Percentiles rank a stretch among this genome's conserved stretches.
Evolutionary conservation across 768 basidiomycete genomes (phyloP).

Genomic region (Coprinellus aureogranulatus): DNA sequence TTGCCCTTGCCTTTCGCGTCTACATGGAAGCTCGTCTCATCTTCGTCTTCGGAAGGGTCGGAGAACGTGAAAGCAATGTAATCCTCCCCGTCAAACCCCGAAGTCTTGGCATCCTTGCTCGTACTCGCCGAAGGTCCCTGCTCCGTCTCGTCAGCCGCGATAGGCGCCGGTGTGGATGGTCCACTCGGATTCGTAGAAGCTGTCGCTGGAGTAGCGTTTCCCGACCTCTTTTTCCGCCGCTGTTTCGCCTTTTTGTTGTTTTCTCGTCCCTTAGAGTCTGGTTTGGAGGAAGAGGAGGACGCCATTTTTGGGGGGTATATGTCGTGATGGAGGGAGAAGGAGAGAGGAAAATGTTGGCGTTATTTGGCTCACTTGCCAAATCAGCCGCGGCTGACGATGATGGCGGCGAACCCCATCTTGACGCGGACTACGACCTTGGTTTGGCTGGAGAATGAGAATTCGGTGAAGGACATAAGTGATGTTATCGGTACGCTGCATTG

Average conservation of each 20-base stretch:
- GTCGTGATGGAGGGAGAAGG: too few species aligned
- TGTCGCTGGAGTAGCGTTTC: neutral
- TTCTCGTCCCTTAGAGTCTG: neutral
- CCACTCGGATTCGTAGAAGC: neutral
- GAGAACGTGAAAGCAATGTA: constrained; percentile 3
- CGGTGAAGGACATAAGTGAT: too few species aligned
- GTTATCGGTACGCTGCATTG: too few species aligned
- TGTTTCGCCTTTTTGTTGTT: constrained; percentile 4
- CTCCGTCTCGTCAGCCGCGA: neutral
- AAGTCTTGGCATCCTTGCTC: neutral
- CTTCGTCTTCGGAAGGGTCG: constrained; percentile 1
- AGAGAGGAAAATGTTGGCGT: too few species aligned
- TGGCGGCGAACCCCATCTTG: neutral
- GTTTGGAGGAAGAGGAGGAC: neutral
- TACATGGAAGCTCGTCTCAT: neutral
- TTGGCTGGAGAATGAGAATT: too few species aligned
- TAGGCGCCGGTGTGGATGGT: neutral
- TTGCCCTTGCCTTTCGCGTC: constrained; percentile 5
- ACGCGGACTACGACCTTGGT: too few species aligned
- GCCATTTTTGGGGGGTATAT: neutral
- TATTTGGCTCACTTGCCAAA: too few species aligned
- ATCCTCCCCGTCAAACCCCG: neutral
- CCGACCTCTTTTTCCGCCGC: neutral
- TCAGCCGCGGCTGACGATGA: too few species aligned
- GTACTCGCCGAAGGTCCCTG: neutral